Evolutionary conservation across 179 eudicot species (phyloP), one percentile per base, ranked within the genome.

Genomic region (Beta macrorhiza): DNA sequence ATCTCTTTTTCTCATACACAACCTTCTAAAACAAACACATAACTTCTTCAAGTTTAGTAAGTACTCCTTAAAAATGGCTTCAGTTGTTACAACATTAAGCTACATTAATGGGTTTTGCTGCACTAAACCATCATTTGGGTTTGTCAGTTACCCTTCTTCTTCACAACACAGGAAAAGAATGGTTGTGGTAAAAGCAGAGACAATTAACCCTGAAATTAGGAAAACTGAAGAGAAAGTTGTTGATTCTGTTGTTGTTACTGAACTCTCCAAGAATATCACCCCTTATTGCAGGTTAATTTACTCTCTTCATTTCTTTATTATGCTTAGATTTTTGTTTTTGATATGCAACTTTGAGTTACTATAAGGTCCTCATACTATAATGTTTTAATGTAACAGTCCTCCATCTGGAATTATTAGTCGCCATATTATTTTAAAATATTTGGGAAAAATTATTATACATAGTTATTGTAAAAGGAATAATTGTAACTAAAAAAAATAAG

Each of bases 211-310:
- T 16, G 97, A 89, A 65, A 90, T 95, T 19, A 89, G 95, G 80
- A 95, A 95, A 78, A 78, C 82, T 7, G 98, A 95, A 75, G 97
- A 85, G 0, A 93, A 95, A 87, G 98, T 95, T 44, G 97, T 92
- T 4, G 98, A 95, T 83, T 78, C 97, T 25, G 98, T 93, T 61
- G 79, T 91, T 63, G 91, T 91, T 68, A 80, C 97, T 32, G 93
- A 95, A 37, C 94, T 95, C 78, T 78, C 95, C 77, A 95, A 95
- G 87, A 91, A 93, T 65, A 82, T 90, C 80, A 95, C 98, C 61
- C 87, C 98, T 78, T 95, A 95, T 72, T 95, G 98, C 98, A 91
- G 97, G 98, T 94, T 80, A 45, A 0, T 58, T 52, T 56, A 56
- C 11, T 11, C 15, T 11, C 17, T 56, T 56, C 17, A 56, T 56